A percentile compares a stretch with the other conserved stretches of the same genome.
Conservation (phyloP, 768 basidiomycete genomes). For the Podaxis pistillaris region DNA sequence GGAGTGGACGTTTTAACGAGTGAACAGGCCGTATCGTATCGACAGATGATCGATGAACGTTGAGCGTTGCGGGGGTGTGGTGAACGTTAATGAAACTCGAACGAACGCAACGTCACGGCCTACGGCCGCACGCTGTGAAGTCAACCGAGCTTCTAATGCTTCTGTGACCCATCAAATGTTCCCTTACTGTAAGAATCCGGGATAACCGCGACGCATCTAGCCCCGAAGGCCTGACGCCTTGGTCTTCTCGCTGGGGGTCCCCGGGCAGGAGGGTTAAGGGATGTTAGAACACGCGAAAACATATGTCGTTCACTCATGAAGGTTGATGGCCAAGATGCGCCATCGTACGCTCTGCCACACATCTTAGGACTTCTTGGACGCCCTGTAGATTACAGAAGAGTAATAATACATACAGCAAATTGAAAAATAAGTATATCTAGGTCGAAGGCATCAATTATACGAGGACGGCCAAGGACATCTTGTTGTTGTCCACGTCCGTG, state of each 20-base stretch:
- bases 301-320: neutral
- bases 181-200: neutral
- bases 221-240: neutral
- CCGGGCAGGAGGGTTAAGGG: too few species aligned
- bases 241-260: neutral
- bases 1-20: neutral
- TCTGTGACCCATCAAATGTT: neutral
- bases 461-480: slow-evolving; percentile 32
- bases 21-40: neutral
- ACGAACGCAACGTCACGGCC: neutral
- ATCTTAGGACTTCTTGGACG: neutral
- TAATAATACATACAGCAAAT: slow-evolving; percentile 4
- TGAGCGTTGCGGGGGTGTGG: neutral
- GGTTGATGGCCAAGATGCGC: neutral
- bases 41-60: neutral
- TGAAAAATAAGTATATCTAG: neutral
- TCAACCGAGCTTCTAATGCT: neutral
- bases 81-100: neutral
- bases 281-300: neutral
- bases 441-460: neutral
- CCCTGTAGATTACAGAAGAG: slow-evolving; percentile 2
- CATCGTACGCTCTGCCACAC: neutral
- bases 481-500: slow-evolving; percentile 32
- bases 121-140: neutral
- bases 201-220: neutral